Percentiles rank a stretch among this genome's conserved stretches.
phyloP scores from a whole-genome alignment of 495 filamentous ascomycete species.

The Aspergillus sclerotiicarbonarius region DNA sequence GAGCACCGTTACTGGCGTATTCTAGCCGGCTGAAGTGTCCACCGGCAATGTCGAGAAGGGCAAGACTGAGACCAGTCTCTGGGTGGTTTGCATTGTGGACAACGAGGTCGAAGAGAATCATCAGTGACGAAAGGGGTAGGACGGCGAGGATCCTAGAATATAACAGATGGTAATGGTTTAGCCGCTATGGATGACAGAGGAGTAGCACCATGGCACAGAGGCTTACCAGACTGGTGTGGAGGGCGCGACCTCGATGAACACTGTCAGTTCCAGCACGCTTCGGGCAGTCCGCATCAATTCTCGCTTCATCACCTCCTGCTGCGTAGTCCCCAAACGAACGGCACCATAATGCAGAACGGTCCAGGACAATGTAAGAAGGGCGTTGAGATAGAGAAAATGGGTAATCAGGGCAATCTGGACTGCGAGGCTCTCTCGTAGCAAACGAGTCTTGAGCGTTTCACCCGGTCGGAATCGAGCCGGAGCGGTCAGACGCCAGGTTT shows the following conservation, averaged over 20 bases:
- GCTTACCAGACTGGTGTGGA: conserved; percentile 20
- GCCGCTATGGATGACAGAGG: too few species aligned
- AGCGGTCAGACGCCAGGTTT: conserved; percentile 17
- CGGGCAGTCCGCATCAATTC: conserved; percentile 18
- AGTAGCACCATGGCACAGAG: not conserved
- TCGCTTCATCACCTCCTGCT: conserved; percentile 14
- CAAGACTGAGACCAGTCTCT: conserved; percentile 30
- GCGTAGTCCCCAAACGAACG: not conserved
- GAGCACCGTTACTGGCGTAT: conserved; percentile 28
- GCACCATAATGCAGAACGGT: conserved; percentile 15
- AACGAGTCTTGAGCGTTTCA: conserved; percentile 10
- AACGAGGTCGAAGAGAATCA: conserved; percentile 37
- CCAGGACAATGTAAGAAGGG: conserved; percentile 19
- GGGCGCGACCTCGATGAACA: conserved; percentile 20
- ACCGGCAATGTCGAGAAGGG: conserved; percentile 32
- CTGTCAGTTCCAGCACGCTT: conserved; percentile 20
- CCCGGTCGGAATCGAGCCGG: conserved; percentile 16
- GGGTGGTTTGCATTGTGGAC: conserved; percentile 32
- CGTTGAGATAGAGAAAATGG: conserved; percentile 20
- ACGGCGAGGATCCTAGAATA: conserved; percentile 10
- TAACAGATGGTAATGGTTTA: not conserved
- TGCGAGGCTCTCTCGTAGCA: conserved; percentile 12
- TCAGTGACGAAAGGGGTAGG: conserved; percentile 29
- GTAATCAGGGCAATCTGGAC: conserved; percentile 13
- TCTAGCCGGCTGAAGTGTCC: conserved; percentile 34